Evolutionary conservation across 768 basidiomycete genomes (phyloP), one percentile per base, ranked within the genome.

Genomic region (Phlegmacium glaucopus): DNA sequence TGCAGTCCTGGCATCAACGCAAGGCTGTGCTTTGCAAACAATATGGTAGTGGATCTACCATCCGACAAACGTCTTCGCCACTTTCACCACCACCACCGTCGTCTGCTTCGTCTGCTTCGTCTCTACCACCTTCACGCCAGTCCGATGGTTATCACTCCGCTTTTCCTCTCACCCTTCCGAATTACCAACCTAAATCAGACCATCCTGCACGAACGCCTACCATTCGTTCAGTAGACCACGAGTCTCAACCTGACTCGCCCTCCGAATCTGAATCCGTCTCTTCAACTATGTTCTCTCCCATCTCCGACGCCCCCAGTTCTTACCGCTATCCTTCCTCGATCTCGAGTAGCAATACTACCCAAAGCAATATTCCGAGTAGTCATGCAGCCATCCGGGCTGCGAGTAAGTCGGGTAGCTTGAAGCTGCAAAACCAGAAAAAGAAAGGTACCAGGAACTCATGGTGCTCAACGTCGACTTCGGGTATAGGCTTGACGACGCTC

Each of bases 1-100:
- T 92, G 12, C 61, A 70, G 13, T 65, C 77, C 36, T 95, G 94
- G 94, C 71, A 78, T 55, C 66, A 69, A 16, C 78, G 80, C 3
- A 59, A 72, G 28, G 68, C 64, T 7, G 67, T 70, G 15, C 59
- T 81, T 4, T 15, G 38, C 60, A 66, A 63, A 55, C 8, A 65
- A 67, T 40, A 60, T 63, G 8, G 66, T 69, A 1, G 66, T 70
- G 39, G 72, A 78, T 39, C 79, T 75, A 58, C 68, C 75, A 81
- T 44, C 67, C 86, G 50, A 70, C 83, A 42, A 13, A 42, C 39
- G 10, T 51, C 45, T 9, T 39, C 48, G 16, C 29, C 32, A 25
- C 39, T 38, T 9, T 36, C 54, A 26, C 41, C 42, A 9, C 28
- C 49, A 1, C 13, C 55, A 11, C 38, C 52, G 6, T 45, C 32